Percentiles rank a stretch among this genome's conserved stretches.
These are phyloP conservation scores for Strobilomyces confusus DNA, from an alignment of 768 basidiomycete species.

Conservation along the genomic window DNA sequence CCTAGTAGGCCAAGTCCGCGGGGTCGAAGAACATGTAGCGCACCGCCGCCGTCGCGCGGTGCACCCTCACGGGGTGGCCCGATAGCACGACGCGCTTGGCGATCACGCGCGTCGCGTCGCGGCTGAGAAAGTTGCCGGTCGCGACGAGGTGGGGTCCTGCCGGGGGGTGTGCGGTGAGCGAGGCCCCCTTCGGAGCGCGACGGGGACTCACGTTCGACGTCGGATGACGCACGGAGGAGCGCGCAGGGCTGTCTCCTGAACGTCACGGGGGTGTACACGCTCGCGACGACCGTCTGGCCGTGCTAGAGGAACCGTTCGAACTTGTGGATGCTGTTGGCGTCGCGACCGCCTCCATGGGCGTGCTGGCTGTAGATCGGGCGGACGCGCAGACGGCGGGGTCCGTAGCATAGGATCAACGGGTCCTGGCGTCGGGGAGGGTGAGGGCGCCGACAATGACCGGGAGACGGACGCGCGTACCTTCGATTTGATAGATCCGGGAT, in stretches of 20 bases:
- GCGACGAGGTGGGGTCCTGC: constrained; percentile 82
- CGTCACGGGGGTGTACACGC: constrained; percentile 81
- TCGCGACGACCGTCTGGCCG: constrained; percentile 77
- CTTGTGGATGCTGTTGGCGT: constrained; percentile 96
- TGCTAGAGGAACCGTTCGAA: constrained; percentile 88
- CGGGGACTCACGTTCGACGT: constrained; percentile 48
- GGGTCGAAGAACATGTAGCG: constrained; percentile 98
- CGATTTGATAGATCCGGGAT: constrained; percentile 79
- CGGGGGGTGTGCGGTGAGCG: not conserved
- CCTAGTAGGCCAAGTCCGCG: constrained; percentile 91
- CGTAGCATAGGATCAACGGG: constrained; percentile 82
- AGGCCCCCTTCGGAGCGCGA: too few species aligned
- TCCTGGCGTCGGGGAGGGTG: constrained; percentile 46
- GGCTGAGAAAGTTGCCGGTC: constrained; percentile 80
- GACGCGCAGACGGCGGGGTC: constrained; percentile 78
- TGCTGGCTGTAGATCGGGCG: constrained; percentile 93
- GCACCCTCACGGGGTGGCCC: constrained; percentile 94
- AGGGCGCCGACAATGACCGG: not conserved
- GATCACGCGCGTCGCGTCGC: constrained; percentile 88
- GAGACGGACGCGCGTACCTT: constrained; percentile 50
- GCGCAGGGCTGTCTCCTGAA: constrained; percentile 80
- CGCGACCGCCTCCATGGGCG: constrained; percentile 83
- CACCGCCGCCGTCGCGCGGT: constrained; percentile 95
- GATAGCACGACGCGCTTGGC: constrained; percentile 94
- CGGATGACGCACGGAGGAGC: constrained; percentile 65